phyloP scores from a whole-genome alignment of 2,329 filamentous ascomycete genomes.

The Hortaea sp. region DNA sequence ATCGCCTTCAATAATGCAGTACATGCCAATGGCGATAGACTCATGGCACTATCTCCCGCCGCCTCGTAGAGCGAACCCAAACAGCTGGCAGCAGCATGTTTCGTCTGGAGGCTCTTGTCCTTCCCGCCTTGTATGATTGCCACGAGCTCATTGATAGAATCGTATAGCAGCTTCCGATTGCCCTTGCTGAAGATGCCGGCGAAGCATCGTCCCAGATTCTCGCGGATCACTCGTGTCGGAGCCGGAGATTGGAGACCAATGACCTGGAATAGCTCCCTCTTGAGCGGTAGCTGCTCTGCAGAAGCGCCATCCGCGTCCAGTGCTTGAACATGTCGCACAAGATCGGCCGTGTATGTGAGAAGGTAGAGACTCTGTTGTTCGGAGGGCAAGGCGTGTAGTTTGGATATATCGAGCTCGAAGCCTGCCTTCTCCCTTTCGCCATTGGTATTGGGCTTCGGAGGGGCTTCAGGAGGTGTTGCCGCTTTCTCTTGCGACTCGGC shows the following conservation, averaged over 20 bases:
- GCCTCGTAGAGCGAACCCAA: slow-evolving; percentile 80
- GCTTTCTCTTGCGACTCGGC: slow-evolving; percentile 1
- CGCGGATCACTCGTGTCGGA: slow-evolving; percentile 79
- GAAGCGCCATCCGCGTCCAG: slow-evolving; percentile 73
- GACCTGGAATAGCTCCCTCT: slow-evolving; percentile 90
- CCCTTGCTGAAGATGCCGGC: slow-evolving; percentile 73
- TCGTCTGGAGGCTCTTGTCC: slow-evolving; percentile 68
- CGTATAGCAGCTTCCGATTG: slow-evolving; percentile 84
- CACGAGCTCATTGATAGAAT: slow-evolving; percentile 84
- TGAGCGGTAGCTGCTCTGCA: slow-evolving; percentile 80
- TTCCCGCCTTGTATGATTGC: slow-evolving; percentile 64
- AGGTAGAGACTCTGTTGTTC: slow-evolving; percentile 96
- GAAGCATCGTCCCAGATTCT: slow-evolving; percentile 77
- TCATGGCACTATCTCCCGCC: slow-evolving; percentile 89
- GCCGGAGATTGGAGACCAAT: slow-evolving; percentile 71
- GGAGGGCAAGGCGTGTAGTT: slow-evolving; percentile 77
- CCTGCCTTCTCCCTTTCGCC: slow-evolving; percentile 13
- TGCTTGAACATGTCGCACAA: slow-evolving; percentile 67
- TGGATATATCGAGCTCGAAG: slow-evolving; percentile 69
- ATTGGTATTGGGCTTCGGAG: slow-evolving; percentile 7
- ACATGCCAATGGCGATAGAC: slow-evolving; percentile 65
- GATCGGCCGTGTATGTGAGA: slow-evolving; percentile 73
- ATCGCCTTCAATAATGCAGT: slow-evolving; percentile 65
- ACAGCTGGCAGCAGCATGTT: slow-evolving; percentile 80
- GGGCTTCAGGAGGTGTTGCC: slow-evolving; percentile 1